phyloP scores from a whole-genome alignment of 2,329 filamentous ascomycete genomes.

The Knoxdaviesia proteae region DNA sequence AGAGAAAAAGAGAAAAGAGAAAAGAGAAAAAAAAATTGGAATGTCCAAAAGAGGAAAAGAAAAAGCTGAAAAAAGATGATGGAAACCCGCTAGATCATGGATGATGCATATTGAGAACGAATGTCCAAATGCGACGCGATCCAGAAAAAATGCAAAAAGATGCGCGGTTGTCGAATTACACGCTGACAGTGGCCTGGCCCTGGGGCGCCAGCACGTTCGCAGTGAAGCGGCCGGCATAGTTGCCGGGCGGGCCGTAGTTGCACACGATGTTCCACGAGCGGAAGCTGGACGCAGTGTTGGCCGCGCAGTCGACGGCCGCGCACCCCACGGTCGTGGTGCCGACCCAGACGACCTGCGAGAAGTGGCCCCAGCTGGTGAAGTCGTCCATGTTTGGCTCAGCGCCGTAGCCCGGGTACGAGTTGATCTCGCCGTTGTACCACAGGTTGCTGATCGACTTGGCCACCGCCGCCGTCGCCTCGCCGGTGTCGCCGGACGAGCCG shows the following conservation, averaged over 20 bases:
- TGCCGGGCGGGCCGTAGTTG: constrained; percentile 61
- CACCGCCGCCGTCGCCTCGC: constrained; percentile 22
- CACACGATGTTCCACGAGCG: constrained; percentile 62
- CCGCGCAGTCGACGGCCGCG: constrained; percentile 50
- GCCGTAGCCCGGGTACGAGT: constrained; percentile 38
- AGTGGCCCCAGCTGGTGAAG: constrained; percentile 44
- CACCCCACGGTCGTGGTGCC: constrained; percentile 17
- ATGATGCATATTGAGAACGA: constrained; percentile 1
- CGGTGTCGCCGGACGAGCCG: constrained; percentile 19
- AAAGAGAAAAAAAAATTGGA: constrained; percentile 1
- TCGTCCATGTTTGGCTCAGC: constrained; percentile 33
- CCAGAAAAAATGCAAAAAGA: neutral
- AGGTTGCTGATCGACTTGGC: constrained; percentile 52
- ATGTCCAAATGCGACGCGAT: no score
- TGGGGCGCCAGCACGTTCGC: constrained; percentile 24
- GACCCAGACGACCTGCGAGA: constrained; percentile 23
- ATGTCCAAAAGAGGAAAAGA: neutral
- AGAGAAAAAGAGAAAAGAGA: constrained; percentile 13
- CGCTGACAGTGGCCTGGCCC: constrained; percentile 8
- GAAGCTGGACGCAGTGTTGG: constrained; percentile 23
- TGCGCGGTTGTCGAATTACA: constrained; percentile 8
- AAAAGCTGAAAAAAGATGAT: neutral
- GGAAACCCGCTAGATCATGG: neutral
- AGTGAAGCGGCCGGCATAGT: constrained; percentile 28
- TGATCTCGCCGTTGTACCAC: constrained; percentile 76